Base-by-base conservation (phyloP, 257 asterid species). In the Nicotiana benthamiana region DNA sequence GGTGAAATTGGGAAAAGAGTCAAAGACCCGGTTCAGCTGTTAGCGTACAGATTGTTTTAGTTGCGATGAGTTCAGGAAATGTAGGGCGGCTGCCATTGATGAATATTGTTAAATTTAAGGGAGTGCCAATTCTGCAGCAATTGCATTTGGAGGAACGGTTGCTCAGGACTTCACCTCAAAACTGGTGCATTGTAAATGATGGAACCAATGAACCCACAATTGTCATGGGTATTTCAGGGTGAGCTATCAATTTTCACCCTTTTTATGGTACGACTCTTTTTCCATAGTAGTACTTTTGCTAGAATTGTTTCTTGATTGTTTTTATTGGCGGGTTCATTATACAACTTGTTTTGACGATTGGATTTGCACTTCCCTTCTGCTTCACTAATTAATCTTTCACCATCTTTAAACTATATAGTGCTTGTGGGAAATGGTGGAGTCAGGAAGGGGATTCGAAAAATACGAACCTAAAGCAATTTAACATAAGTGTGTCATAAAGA, bases 151-250 rank as follows among this genome's bases (percentile, higher is more conserved):
- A 95, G 88, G 98, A 95, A 89, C 90, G 83, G 61, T 84, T 95
- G 66, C 88, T 95, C 20, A 85, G 99, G 53, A 90, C 97, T 51
- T 86, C 97, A 1, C 84, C 90, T 1, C 89, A 90, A 27, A 95
- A 95, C 59, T 95, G 98, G 96, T 95, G 99, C 87, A 89, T 95
- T 76, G 81, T 95, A 43, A 95, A 95, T 65, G 97, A 95, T 77
- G 99, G 99, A 82, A 92, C 97, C 1, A 78, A 78, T 75, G 83
- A 84, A 13, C 93, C 92, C 79, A 89, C 94, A 81, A 83, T 95
- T 57, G 99, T 95, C 28, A 95, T 95, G 98, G 99, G 99, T 54
- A 66, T 93, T 77, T 95, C 99, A n/a, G 98, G 99, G 97, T 94
- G 80, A 79, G 89, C 79, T 78, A 34, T 18, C 48, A 46, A 74